Evolutionary conservation across 768 basidiomycete species (phyloP).

Genomic region (Lanmaoa rubissima): DNA sequence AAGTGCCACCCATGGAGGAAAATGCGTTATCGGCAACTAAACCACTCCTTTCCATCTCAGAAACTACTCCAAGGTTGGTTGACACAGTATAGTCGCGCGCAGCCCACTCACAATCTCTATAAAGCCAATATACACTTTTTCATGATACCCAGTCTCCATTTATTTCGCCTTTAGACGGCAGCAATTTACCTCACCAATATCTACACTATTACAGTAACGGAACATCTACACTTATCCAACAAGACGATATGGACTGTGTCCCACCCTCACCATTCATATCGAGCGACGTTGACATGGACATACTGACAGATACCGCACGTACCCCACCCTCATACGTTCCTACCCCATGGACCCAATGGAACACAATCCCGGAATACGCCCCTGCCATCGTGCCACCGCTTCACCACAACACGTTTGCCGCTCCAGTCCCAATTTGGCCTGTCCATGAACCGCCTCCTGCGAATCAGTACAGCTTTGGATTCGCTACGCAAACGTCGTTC

Average conservation of each 20-base stretch:
- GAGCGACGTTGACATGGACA: constrained; percentile 14
- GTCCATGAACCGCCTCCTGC: not conserved
- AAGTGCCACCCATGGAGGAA: too few relatives aligned
- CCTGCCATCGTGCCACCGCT: not conserved
- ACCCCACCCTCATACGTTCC: not conserved
- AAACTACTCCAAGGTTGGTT: too few relatives aligned
- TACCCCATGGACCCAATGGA: constrained; percentile 2
- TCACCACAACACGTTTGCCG: not conserved
- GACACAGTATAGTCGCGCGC: too few relatives aligned
- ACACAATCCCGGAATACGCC: not conserved
- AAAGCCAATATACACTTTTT: too few relatives aligned
- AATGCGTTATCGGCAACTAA: too few relatives aligned
- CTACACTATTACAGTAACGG: not conserved
- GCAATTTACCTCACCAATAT: not conserved
- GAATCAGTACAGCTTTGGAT: not conserved
- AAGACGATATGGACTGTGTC: constrained; percentile 13
- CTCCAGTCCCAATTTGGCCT: not conserved
- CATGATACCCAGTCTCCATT: not conserved
- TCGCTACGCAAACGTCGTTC: not conserved
- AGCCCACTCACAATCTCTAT: too few relatives aligned
- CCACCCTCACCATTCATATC: not conserved
- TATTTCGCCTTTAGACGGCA: not conserved
- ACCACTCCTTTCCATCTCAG: too few relatives aligned
- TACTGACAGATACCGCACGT: not conserved
- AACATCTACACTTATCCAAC: not conserved